phyloP scores from a whole-genome alignment of 176 grass and related monocot species.

The Alloteropsis semialata region DNA sequence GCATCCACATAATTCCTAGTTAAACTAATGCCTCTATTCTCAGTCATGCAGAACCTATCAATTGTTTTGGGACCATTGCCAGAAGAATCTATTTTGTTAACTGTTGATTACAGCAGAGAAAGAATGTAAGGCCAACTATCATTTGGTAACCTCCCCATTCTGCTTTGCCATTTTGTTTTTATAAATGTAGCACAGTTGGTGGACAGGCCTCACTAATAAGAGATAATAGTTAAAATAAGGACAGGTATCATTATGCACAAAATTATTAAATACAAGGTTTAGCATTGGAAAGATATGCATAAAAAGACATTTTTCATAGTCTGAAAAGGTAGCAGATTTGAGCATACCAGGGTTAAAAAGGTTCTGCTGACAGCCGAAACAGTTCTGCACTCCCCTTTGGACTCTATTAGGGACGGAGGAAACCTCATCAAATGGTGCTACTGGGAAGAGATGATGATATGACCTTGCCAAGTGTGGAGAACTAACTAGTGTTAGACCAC shows the following conservation, averaged over 20 bases:
- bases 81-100: background rate
- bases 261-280: background rate
- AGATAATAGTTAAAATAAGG: background rate
- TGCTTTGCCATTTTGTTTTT: background rate
- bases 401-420: constrained; percentile 52
- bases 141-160: background rate
- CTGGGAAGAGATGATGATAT: constrained; percentile 97
- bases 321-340: background rate
- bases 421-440: constrained; percentile 86
- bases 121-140: background rate
- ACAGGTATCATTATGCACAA: background rate
- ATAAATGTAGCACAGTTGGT: background rate
- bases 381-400: constrained; percentile 75
- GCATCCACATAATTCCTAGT: background rate
- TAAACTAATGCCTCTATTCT: constrained; percentile 6
- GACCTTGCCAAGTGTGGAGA: constrained; percentile 94
- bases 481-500: constrained; percentile 89
- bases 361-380: constrained; percentile 83
- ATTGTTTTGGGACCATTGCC: background rate
- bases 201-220: background rate
- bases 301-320: constrained; percentile 7
- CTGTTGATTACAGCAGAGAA: background rate
- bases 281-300: background rate
- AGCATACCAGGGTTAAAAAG: constrained; percentile 66
- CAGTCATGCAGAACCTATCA: background rate